Percentiles rank a stretch among this genome's conserved stretches.
Evolutionary conservation across 345 rosid species (phyloP).

Genomic region (Citrus sinensis): DVS_A1.0 CM039163.1:50599001-50599500

Average conservation of each 20-base stretch:
- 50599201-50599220: constrained; percentile 96
- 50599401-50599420: too few relatives aligned
- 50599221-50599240: constrained; percentile 75
- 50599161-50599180: constrained; percentile 93
- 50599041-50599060: neutral
- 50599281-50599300: neutral
- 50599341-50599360: neutral
- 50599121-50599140: constrained; percentile 81
- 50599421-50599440: neutral
- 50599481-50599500: neutral
- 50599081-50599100: constrained; percentile 98
- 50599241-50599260: constrained; percentile 74
- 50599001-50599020: neutral
- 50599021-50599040: neutral
- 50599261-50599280: constrained; percentile 96
- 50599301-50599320: neutral
- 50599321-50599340: neutral
- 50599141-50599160: constrained; percentile 85
- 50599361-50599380: too few relatives aligned
- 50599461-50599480: neutral
- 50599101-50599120: constrained; percentile 92
- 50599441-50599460: neutral
- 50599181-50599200: constrained; percentile 94
- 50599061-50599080: constrained; percentile 84
- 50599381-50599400: too few relatives aligned